phyloP scores from a whole-genome alignment of 2,329 filamentous ascomycete genomes.

The Sporothrix luriei region DNA sequence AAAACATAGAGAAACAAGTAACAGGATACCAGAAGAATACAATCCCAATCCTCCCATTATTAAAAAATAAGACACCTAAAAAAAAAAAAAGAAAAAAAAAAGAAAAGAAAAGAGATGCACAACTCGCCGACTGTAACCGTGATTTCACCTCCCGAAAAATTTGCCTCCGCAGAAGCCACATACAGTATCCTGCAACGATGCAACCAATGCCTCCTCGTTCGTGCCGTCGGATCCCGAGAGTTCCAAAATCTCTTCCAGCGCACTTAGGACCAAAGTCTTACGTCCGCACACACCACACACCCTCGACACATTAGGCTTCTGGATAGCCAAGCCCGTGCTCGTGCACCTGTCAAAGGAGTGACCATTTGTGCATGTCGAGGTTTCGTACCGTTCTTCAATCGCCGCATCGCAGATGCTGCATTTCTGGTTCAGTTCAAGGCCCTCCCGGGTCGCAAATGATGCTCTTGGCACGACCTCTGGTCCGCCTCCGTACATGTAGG shows the following conservation, averaged over 20 bases:
- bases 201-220: slow-evolving; percentile 31
- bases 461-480: slow-evolving; percentile 46
- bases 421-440: slow-evolving; percentile 42
- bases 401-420: slow-evolving; percentile 54
- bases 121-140: not conserved
- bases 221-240: slow-evolving; percentile 30
- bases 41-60: too few relatives aligned
- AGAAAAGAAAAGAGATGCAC: not conserved
- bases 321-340: slow-evolving; percentile 57
- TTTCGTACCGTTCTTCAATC: slow-evolving; percentile 18
- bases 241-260: slow-evolving; percentile 44
- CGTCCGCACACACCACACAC: slow-evolving; percentile 59
- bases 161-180: slow-evolving; percentile 46
- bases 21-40: not conserved
- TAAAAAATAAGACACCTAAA: not conserved
- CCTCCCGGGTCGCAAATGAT: slow-evolving; percentile 19
- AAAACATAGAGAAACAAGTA: not conserved
- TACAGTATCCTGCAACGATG: slow-evolving; percentile 37
- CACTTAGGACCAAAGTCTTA: slow-evolving; percentile 52
- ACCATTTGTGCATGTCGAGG: slow-evolving; percentile 41
- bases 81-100: not conserved
- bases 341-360: slow-evolving; percentile 56
- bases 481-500: slow-evolving; percentile 62
- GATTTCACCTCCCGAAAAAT: slow-evolving; percentile 40
- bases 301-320: slow-evolving; percentile 56